phyloP scores from a whole-genome alignment of 768 basidiomycete species.

The Suillus lakei region DNA sequence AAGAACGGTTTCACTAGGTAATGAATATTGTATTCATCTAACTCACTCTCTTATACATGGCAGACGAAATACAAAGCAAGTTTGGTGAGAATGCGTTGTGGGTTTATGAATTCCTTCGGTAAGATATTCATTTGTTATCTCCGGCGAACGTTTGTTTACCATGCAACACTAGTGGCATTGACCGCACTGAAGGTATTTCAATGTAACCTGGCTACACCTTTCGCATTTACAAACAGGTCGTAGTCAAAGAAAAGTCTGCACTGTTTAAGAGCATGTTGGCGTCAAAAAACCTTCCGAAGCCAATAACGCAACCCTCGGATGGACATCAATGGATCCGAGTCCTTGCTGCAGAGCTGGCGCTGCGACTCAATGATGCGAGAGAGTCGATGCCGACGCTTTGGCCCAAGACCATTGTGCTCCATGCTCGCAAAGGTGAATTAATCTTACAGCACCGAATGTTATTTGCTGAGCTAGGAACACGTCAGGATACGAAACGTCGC shows the following conservation, averaged over 20 bases:
- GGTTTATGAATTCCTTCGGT: constrained; percentile 93
- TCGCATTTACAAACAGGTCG: constrained; percentile 12
- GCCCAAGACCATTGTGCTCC: constrained; percentile 91
- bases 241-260: constrained; percentile 85
- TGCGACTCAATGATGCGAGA: constrained; percentile 84
- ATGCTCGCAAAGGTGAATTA: constrained; percentile 67
- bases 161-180: constrained; percentile 66
- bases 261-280: constrained; percentile 93
- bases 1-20: constrained; percentile 65
- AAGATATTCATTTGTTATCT: constrained; percentile 22
- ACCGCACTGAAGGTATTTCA: constrained; percentile 78
- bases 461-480: constrained; percentile 10
- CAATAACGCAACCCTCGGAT: constrained; percentile 73
- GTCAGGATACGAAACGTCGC: constrained; percentile 65
- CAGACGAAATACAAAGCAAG: constrained; percentile 80
- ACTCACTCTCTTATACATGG: constrained; percentile 6
- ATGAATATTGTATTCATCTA: constrained; percentile 11
- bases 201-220: neutral
- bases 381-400: constrained; percentile 74
- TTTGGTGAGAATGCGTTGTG: constrained; percentile 86
- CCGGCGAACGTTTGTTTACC: neutral
- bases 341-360: constrained; percentile 86
- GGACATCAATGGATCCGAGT: constrained; percentile 93
- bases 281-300: constrained; percentile 89
- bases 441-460: neutral